Base-by-base conservation (phyloP, 2,329 filamentous ascomycete species). In the Emmonsiellopsis sp. region DNA sequence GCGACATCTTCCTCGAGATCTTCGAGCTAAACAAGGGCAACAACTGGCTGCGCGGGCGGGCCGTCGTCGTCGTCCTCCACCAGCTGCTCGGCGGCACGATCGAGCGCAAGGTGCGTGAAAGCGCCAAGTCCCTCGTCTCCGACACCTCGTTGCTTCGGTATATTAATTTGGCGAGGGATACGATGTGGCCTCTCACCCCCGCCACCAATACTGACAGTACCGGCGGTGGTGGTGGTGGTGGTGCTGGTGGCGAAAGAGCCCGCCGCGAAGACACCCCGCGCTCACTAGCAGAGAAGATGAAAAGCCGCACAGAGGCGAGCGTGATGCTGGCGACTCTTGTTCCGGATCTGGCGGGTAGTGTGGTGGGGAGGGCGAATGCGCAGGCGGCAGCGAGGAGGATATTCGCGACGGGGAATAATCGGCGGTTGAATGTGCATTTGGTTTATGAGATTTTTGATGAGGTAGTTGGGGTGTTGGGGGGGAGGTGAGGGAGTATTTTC, bases 51-150 rank as follows among this genome's bases (percentile, higher is more conserved):
- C 87, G 94, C 42, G 94, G 93, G 0, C 84, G 93, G 21, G 93
- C 93, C 0, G 93, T 97, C 1, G 92, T 98, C 4, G 90, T 98
- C 8, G 92, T 98, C 2, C 78, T 98, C 17, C 93, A 98, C 65
- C 93, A 98, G 69, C 80, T 98, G 5, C 82, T 98, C 1, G 93
- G 93, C 11, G 92, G 93, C 21, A 97, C 93, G 0, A 94, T 98
- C 57, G 93, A 98, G 72, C 85, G 91, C 55, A 96, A 95, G 69
- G 87, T 97, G 33, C 84, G 93, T 17, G 93, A 98, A 55, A 87
- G 84, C 52, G 85, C 90, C 42, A 85, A 83, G 59, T 75, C 79
- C 43, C 74, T 94, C 0, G 73, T 88, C 0, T 83, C 88, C 55
- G 91, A 96, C 59, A 87, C 93, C 17, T 84, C 84, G 2, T 27